Base-by-base conservation (phyloP, 2,329 filamentous ascomycete species). In the Xylariaceae sp. region DNA sequence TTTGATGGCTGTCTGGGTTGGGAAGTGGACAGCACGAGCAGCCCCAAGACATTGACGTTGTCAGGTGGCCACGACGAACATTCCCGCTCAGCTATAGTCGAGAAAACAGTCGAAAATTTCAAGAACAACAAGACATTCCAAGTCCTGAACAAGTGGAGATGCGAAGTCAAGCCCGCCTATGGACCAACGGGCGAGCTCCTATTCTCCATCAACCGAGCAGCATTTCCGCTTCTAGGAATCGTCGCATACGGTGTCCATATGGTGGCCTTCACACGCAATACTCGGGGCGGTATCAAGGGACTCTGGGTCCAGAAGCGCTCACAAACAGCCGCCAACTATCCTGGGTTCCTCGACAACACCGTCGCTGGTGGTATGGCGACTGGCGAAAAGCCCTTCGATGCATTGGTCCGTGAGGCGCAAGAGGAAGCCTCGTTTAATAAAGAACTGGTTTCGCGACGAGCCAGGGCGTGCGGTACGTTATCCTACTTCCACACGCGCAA, bases 391-490 rank as follows among this genome's bases (percentile, higher is more conserved):
- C 83, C 86, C 0, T 84, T 86, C 53, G 84, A 88, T 67, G 85
- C 83, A 67, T 75, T 90, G 53, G 75, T 90, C 1, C 80, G 86
- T 49, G 88, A 92, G 71, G 82, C 83, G 1, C 81, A 78, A 48
- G 88, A 92, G 72, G 88, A 92, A 70, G 88, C 88, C 0, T 87
- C 84, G 3, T 71, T 92, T 18, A 77, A 83, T 0, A 83, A 82
- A 57, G 78, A 80, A 0, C 70, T 88, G 2, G 82, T 90, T 2
- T 75, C 80, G 15, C 71, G 73, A 35, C 73, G 76, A 6, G 80
- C 80, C 1, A 78, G 76, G 51, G 70, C 83, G 2, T 79, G 75
- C 9, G 88, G 89, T 0, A 82, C 80, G 7, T 77, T 91, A 35
- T 86, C 86, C 2, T 91, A 90, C 68, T 82, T 88, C 63, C 83